Conservation (phyloP, 1,284 basidiomycete genomes). For the Leccinum proximum region DNA sequence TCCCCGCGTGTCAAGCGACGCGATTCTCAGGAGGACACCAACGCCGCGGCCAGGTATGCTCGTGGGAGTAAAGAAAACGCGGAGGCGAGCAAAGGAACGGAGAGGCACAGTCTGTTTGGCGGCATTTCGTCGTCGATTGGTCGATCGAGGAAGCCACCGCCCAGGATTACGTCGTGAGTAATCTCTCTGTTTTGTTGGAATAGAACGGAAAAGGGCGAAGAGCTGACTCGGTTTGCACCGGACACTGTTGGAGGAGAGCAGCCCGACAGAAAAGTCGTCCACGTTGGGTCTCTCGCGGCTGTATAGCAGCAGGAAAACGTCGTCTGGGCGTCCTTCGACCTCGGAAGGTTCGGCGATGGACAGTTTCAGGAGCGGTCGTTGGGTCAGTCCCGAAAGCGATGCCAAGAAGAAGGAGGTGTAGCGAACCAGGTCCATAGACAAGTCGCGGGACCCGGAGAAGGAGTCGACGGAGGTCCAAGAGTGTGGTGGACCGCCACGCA, state of each 20-base stretch:
- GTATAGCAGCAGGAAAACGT: constrained; percentile 38
- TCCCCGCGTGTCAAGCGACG: constrained; percentile 22
- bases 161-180: constrained; percentile 58
- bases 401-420: constrained; percentile 20
- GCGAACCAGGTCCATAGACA: constrained; percentile 25
- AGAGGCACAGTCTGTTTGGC: too few relatives aligned
- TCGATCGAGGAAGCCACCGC: constrained; percentile 77
- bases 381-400: constrained; percentile 8
- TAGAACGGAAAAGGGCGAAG: not conserved
- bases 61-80: constrained; percentile 41
- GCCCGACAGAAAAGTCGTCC: constrained; percentile 33
- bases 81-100: constrained; percentile 41
- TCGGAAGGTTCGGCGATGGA: constrained; percentile 28
- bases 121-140: constrained; percentile 52
- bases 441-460: constrained; percentile 20
- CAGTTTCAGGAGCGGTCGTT: constrained; percentile 14
- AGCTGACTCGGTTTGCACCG: constrained; percentile 13
- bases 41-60: constrained; percentile 37
- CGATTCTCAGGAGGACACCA: constrained; percentile 26
- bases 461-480: constrained; percentile 13
- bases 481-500: constrained; percentile 38
- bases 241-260: constrained; percentile 26
- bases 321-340: constrained; percentile 36
- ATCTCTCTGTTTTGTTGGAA: constrained; percentile 5
- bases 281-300: constrained; percentile 50